These are phyloP conservation scores for Prunus armeniaca DNA, from an alignment of 306 rosid species.

Conservation along the genomic window DNA sequence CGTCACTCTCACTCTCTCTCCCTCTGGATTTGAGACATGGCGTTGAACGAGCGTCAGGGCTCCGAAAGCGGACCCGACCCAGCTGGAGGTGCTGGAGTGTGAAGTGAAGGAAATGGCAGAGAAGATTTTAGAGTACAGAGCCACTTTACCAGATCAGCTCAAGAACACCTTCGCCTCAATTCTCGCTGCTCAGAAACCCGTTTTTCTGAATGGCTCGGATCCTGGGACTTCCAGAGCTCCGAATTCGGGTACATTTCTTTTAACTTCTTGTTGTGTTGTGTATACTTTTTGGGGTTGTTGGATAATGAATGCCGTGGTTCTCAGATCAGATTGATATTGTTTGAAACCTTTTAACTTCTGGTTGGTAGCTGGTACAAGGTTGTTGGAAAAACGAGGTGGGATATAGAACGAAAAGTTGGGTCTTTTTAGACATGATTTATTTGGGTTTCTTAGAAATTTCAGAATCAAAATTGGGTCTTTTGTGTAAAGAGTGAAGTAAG, in stretches of 20 bases:
- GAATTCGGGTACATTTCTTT: constrained; percentile 16
- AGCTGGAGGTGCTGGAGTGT: constrained; percentile 45
- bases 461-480: neutral
- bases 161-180: constrained; percentile 45
- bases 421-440: neutral
- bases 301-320: neutral
- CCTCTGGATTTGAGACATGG: constrained; percentile 26
- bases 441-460: neutral
- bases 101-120: constrained; percentile 58
- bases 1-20: neutral
- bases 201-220: constrained; percentile 19
- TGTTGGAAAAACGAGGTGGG: neutral
- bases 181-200: constrained; percentile 56
- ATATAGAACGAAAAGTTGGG: neutral
- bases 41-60: constrained; percentile 12
- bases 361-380: neutral
- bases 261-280: neutral
- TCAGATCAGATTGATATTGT: neutral
- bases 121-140: constrained; percentile 55
- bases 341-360: neutral
- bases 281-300: neutral
- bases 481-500: neutral
- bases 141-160: constrained; percentile 60
- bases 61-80: constrained; percentile 24
- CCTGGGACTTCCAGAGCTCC: constrained; percentile 28